phyloP scores from a whole-genome alignment of 1,284 basidiomycete genomes.

The Chondrostereum purpureum region DNA sequence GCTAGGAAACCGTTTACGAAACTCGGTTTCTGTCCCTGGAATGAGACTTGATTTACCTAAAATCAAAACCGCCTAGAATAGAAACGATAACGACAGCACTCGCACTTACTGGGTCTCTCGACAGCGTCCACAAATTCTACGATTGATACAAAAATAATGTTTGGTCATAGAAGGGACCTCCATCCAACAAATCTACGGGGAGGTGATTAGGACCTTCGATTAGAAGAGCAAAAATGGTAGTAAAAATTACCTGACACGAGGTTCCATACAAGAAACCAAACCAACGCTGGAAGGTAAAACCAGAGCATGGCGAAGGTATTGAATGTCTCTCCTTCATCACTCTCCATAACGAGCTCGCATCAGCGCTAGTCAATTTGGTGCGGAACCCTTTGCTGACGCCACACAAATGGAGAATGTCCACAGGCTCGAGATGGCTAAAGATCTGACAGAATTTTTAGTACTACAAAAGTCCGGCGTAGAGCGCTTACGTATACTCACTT shows the following conservation, averaged over 20 bases:
- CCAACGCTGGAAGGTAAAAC: neutral
- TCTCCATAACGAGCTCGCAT: neutral
- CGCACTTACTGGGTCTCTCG: no score
- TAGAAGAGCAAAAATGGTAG: no score
- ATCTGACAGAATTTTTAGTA: neutral
- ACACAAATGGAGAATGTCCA: neutral
- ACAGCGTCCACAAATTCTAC: neutral
- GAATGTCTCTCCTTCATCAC: neutral
- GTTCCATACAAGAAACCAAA: neutral
- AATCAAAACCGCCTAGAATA: neutral
- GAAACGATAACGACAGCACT: neutral
- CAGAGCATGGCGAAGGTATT: neutral
- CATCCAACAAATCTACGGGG: neutral
- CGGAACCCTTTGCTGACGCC: neutral
- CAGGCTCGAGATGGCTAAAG: neutral
- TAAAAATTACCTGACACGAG: neutral
- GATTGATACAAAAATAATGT: neutral
- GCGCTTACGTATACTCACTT: neutral
- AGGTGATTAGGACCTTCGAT: neutral
- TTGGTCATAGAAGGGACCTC: neutral
- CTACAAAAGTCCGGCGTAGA: neutral
- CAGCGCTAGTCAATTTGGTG: neutral
- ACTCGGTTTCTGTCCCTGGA: neutral
- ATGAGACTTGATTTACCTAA: neutral
- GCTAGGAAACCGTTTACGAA: neutral